Evolutionary conservation across 306 rosid genomes (phyloP).

Genomic region (Quercus engelmannii): DNA sequence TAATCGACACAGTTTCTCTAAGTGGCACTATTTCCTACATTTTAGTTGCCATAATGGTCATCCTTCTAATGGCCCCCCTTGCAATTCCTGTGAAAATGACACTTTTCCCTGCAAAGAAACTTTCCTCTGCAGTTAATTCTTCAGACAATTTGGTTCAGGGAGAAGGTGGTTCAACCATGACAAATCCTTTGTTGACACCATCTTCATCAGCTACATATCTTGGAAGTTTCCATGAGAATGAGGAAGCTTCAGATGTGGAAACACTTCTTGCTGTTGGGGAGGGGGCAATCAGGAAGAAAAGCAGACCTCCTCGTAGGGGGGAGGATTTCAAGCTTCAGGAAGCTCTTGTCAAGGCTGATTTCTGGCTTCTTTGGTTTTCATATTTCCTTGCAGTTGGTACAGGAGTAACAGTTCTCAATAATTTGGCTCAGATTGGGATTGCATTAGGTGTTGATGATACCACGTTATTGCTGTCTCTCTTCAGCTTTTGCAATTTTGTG

Average conservation of each 20-base stretch:
- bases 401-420: conserved; percentile 80
- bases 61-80: conserved; percentile 67
- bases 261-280: conserved; percentile 82
- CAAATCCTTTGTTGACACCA: conserved; percentile 56
- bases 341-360: conserved; percentile 81
- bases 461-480: conserved; percentile 62
- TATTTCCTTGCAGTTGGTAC: conserved; percentile 75
- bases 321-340: conserved; percentile 78
- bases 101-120: conserved; percentile 43
- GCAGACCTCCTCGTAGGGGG: conserved; percentile 81
- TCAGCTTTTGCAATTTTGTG: conserved; percentile 75
- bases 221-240: conserved; percentile 49
- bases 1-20: conserved; percentile 37
- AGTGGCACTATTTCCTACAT: conserved; percentile 45
- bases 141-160: conserved; percentile 30
- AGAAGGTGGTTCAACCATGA: conserved; percentile 32
- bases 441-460: conserved; percentile 60
- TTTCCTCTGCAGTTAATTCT: conserved; percentile 33
- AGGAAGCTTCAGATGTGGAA: conserved; percentile 60
- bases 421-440: conserved; percentile 83
- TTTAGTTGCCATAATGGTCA: conserved; percentile 55
- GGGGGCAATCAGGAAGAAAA: conserved; percentile 74
- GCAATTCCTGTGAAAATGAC: conserved; percentile 82
- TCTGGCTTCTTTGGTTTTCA: conserved; percentile 85
- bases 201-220: conserved; percentile 57